These are phyloP conservation scores for Cucumis hystrix DNA, from an alignment of 306 rosid genomes.

Conservation along the genomic window DNA sequence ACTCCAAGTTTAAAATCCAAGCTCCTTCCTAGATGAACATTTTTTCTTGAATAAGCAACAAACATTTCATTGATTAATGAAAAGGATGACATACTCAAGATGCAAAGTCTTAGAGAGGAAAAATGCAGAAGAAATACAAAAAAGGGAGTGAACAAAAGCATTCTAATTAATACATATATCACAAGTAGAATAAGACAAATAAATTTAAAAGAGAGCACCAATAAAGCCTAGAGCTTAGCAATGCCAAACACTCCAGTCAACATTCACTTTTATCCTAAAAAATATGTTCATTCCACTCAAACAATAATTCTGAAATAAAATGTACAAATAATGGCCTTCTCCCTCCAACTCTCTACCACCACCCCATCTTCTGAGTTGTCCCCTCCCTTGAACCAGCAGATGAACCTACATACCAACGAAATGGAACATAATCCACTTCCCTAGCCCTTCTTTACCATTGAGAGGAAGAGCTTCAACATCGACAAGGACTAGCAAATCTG, in stretches of 20 bases:
- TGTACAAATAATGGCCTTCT: neutral
- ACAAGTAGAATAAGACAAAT: neutral
- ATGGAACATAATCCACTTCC: neutral
- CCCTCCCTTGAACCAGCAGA: neutral
- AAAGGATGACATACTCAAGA: too few relatives aligned
- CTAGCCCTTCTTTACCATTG: neutral
- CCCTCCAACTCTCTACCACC: neutral
- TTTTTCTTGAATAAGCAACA: neutral
- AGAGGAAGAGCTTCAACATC: neutral
- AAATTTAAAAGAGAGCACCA: neutral
- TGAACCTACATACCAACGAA: neutral
- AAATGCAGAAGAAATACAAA: too few relatives aligned
- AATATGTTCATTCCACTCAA: neutral
- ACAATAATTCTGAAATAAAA: too few relatives aligned
- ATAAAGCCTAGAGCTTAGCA: neutral
- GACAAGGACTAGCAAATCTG: neutral
- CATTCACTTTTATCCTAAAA: neutral
- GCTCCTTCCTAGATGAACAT: neutral
- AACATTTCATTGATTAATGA: too few relatives aligned
- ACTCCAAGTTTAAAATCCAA: neutral
- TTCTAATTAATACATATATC: neutral
- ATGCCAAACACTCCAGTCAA: neutral
- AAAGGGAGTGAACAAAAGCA: neutral
- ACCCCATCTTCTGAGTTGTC: neutral
- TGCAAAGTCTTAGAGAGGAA: too few relatives aligned